Evolutionary conservation across 148 eudicot genomes (phyloP), one percentile per base, ranked within the genome.

Genomic region (Chenopodium album): DNA sequence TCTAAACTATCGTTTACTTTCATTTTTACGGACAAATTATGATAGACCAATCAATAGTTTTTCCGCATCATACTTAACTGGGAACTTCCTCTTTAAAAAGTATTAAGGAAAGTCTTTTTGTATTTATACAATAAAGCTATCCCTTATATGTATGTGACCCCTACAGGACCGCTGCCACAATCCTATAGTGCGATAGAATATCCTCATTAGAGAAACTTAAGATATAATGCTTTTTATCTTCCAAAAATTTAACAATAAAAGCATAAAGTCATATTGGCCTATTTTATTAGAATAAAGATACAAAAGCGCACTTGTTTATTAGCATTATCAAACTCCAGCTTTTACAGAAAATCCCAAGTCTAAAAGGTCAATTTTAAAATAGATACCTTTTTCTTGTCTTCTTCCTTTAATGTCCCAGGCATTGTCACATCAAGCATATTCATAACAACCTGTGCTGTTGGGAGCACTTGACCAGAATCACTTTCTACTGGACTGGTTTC

Each of bases 391-490:
- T 79, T 88, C 90, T 94, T 96, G 77, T 88, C 91, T 85, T 90
- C 95, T 83, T 92, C 98, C 76, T 90, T 84, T 72, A 96, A 86
- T 59, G 95, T 86, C 46, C 88, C 94, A 31, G 99, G 99, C 92
- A 94, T 91, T 29, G 95, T 89, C 79, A 88, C 90, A 84, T 96
- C 98, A 86, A 96, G 97, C 95, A 96, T 91, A 71, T 96, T 94
- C 89, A 96, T 89, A 71, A 94, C 95, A 74, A 96, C 89, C 86
- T 89, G 78, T 68, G 98, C 88, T 60, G 98, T 86, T 84, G 88
- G 97, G 66, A 91, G 88, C 66, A 89, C 90, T 79, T 95, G 89
- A 71, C 93, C 94, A 71, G 81, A 84, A 85, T 92, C 97, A 87
- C 48, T 68, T 73, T 87, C 91, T 74, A n/a, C 82, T 77, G 86